These are phyloP conservation scores for Dendrostoma leiphaemia DNA, from an alignment of 2,329 filamentous ascomycete species.

Conservation along the genomic window DNA sequence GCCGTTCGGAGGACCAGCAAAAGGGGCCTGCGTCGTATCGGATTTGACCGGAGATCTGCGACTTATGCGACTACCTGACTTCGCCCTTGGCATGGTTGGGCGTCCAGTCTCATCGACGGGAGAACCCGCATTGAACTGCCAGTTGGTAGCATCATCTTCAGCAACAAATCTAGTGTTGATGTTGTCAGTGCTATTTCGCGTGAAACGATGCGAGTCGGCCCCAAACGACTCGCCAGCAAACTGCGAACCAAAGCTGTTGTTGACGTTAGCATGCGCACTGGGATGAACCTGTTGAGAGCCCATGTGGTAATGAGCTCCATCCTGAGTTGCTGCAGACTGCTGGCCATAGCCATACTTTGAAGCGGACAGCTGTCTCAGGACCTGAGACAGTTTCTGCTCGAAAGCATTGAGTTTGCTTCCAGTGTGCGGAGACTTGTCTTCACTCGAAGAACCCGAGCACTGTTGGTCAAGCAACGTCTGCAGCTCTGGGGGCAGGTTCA, in stretches of 20 bases:
- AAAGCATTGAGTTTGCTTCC: slow-evolving; percentile 21
- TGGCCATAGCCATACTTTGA: background rate
- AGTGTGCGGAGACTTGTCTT: slow-evolving; percentile 20
- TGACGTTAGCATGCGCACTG: slow-evolving; percentile 20
- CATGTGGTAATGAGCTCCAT: slow-evolving; percentile 11
- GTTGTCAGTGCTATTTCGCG: slow-evolving; percentile 53
- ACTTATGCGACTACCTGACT: slow-evolving; percentile 37
- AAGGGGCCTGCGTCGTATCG: slow-evolving; percentile 18
- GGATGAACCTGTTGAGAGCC: slow-evolving; percentile 32
- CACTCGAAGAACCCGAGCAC: slow-evolving; percentile 25
- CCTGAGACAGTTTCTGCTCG: slow-evolving; percentile 21
- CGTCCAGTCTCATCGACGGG: slow-evolving; percentile 25
- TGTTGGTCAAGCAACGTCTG: background rate
- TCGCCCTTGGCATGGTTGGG: slow-evolving; percentile 34
- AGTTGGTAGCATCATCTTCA: slow-evolving; percentile 42
- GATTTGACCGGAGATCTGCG: slow-evolving; percentile 39
- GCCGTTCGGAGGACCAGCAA: slow-evolving; percentile 21
- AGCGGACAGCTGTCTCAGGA: slow-evolving; percentile 19
- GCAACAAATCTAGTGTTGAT: slow-evolving; percentile 62
- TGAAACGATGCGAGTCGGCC: slow-evolving; percentile 39
- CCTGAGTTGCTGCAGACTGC: slow-evolving; percentile 12
- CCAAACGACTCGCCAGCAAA: slow-evolving; percentile 42
- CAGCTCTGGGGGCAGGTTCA: slow-evolving; percentile 2
- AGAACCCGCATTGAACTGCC: slow-evolving; percentile 52
- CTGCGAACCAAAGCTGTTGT: slow-evolving; percentile 51